Evolutionary conservation across 108 stramenopile genomes (phyloP), one percentile per base, ranked within the genome.

Genomic region (Cyclotella choctawhatcheeana): DNA sequence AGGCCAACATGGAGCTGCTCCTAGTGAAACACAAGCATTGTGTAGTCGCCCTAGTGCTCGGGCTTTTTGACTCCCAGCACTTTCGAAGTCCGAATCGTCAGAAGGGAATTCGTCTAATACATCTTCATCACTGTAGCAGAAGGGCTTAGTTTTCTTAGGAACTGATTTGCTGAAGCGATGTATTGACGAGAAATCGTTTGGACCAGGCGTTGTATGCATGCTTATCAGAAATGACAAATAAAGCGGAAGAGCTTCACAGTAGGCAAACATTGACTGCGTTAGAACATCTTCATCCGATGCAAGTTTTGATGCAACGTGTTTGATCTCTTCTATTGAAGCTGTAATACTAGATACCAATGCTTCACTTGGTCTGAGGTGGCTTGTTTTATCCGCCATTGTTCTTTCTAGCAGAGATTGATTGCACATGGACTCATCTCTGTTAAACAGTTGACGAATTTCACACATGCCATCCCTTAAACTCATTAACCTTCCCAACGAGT

Each of bases 1-100:
- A 5, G 93, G 93, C 71, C 89, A 85, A 31, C 79, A 76, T 16
- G 93, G 93, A 20, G 90, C 88, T 10, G 86, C 89, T 20, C 90
- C 93, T 43, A 89, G 84, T 31, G 64, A 54, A 13, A 68, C 62
- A 60, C 89, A 91, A 21, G 82, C 84, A 21, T 85, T 74, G 54
- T 87, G 75, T 30, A 91, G 81, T 26, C 81, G 76, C 48, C 63
- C 54, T 14, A 86, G 56, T 2, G 79, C 84, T 68, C 75, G 67
- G 0, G 51, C 56, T 33, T 58, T 50, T 52, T 48, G 33, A 85
- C 29, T 64, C 61, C 72, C 50, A 72, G 62, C 25, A 48, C 43
- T 59, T 40, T 74, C 84, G 2, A 71, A 59, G 31, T 61, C 59
- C 31, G 69, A 79, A 33, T 84, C 86, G 29, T 69, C 81, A 21